Conservation (phyloP, 2,329 filamentous ascomycete species). For the Colletotrichum plurivorum region DNA sequence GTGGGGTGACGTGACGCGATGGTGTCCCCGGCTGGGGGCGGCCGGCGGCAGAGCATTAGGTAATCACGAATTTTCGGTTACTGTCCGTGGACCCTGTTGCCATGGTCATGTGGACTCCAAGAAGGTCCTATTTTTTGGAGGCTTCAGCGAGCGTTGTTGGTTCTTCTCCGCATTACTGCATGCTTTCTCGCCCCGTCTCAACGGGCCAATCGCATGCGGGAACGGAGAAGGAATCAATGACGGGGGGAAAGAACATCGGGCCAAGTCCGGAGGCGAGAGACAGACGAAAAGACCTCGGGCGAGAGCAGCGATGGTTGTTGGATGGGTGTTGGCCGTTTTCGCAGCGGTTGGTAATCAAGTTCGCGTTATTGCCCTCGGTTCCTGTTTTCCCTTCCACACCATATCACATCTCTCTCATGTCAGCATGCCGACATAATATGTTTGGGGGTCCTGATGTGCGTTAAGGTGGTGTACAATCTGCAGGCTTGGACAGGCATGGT, state of each 20-base stretch:
- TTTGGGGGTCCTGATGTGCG: no score
- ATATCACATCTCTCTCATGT: no score
- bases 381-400: neutral
- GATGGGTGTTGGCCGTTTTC: conserved; percentile 7
- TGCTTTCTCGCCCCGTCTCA: neutral
- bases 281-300: neutral
- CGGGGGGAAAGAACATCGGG: neutral
- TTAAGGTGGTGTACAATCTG: conserved; percentile 1
- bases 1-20: conserved; percentile 16
- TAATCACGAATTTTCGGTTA: neutral
- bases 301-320: neutral
- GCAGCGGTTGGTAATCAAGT: neutral
- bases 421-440: no score
- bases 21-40: neutral
- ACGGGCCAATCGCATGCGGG: neutral
- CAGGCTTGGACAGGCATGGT: neutral
- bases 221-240: neutral
- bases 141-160: conserved; percentile 5
- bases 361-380: neutral
- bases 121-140: neutral
- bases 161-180: conserved; percentile 7
- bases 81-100: neutral
- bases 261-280: conserved; percentile 4
- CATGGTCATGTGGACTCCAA: neutral
- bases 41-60: neutral